These are phyloP conservation scores for Pulveroboletus frians DNA, from an alignment of 768 basidiomycete genomes.

Conservation along the genomic window DNA sequence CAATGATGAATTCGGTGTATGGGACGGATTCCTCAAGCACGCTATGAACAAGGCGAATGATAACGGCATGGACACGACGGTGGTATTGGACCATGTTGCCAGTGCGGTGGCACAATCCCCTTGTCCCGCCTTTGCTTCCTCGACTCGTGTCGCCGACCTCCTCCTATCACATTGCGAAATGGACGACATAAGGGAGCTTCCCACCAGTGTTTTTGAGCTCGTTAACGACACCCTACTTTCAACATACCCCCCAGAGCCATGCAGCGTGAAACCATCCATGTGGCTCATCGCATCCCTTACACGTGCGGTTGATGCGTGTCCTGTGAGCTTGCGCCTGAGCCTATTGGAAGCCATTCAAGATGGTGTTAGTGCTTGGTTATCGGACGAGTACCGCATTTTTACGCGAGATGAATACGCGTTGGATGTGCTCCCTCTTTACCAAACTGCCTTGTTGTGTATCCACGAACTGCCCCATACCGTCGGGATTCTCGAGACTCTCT, in stretches of 20 bases:
- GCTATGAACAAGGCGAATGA: constrained; percentile 56
- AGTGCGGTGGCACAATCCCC: constrained; percentile 38
- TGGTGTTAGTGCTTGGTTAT: constrained; percentile 56
- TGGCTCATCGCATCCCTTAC: constrained; percentile 62
- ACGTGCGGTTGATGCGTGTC: constrained; percentile 51
- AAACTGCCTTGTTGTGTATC: constrained; percentile 50
- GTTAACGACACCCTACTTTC: constrained; percentile 54
- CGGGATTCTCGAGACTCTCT: constrained; percentile 43
- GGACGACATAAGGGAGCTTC: constrained; percentile 47
- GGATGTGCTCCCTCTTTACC: constrained; percentile 62
- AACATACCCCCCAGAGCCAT: constrained; percentile 62
- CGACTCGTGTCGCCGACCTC: constrained; percentile 56
- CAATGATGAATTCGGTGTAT: constrained; percentile 49
- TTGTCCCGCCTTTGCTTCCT: constrained; percentile 36
- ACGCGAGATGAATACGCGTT: constrained; percentile 49
- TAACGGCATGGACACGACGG: constrained; percentile 47
- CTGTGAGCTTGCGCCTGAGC: constrained; percentile 39
- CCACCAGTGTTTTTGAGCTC: constrained; percentile 51
- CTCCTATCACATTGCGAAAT: constrained; percentile 53
- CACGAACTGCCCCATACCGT: constrained; percentile 40
- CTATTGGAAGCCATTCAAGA: constrained; percentile 50
- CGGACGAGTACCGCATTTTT: constrained; percentile 51
- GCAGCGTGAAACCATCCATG: constrained; percentile 47
- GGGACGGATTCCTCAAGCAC: constrained; percentile 54
- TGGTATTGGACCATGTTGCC: constrained; percentile 56